A percentile compares a stretch with the other conserved stretches of the same genome.
Conservation (phyloP, 1,139 yeast species). For the Magnusiomyces magnusii region DNA sequence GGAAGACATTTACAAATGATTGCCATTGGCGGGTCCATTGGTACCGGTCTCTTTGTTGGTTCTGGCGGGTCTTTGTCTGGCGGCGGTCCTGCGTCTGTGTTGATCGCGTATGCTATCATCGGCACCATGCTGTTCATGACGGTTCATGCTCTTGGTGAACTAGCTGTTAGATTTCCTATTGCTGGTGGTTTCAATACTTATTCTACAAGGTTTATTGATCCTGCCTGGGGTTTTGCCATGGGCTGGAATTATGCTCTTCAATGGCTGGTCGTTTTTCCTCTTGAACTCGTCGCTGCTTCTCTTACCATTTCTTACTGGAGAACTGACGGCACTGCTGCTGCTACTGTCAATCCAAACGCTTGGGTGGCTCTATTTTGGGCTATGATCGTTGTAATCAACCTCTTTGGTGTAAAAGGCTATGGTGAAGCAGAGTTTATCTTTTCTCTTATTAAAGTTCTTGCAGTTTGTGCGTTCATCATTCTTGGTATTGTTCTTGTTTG, state of each 20-base stretch:
- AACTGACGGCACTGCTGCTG: slow-evolving; percentile 47
- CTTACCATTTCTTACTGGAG: slow-evolving; percentile 63
- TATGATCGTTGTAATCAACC: slow-evolving; percentile 48
- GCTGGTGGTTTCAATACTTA: slow-evolving; percentile 55
- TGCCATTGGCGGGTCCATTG: slow-evolving; percentile 80
- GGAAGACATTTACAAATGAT: slow-evolving; percentile 63
- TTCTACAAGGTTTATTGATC: slow-evolving; percentile 50
- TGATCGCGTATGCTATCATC: slow-evolving; percentile 44
- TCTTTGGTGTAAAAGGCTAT: slow-evolving; percentile 65
- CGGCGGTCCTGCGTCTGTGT: slow-evolving; percentile 63
- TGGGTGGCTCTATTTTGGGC: slow-evolving; percentile 59
- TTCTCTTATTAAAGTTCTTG: slow-evolving; percentile 51
- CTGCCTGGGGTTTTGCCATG: slow-evolving; percentile 67
- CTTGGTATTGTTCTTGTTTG: slow-evolving; percentile 50
- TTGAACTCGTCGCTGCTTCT: slow-evolving; percentile 71
- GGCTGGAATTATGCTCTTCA: slow-evolving; percentile 76
- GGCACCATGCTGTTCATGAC: slow-evolving; percentile 44
- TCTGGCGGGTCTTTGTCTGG: slow-evolving; percentile 48
- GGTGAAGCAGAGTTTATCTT: slow-evolving; percentile 68
- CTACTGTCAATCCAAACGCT: slow-evolving; percentile 42
- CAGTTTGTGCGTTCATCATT: slow-evolving; percentile 56
- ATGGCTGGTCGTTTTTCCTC: slow-evolving; percentile 68
- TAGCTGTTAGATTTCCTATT: slow-evolving; percentile 54
- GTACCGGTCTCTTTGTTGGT: slow-evolving; percentile 67
- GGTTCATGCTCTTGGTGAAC: slow-evolving; percentile 55